phyloP scores from a whole-genome alignment of 306 rosid genomes.

The Quercus berberidifolia region DNA sequence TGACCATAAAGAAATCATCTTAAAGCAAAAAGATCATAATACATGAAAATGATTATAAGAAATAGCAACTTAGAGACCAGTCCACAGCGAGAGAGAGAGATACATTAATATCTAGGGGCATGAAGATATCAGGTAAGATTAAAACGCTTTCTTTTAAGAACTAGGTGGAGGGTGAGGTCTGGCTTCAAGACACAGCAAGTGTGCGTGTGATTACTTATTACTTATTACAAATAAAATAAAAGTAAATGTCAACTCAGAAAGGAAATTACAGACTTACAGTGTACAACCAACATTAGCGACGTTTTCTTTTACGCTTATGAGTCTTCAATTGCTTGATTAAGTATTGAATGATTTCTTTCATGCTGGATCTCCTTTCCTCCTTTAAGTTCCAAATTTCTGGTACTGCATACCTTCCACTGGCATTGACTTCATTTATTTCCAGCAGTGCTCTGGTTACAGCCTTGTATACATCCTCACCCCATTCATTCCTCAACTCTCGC shows the following conservation, averaged over 20 bases:
- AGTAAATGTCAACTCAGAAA: no score
- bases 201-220: no score
- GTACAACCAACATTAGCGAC: neutral
- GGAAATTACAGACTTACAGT: neutral
- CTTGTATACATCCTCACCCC: constrained; percentile 38
- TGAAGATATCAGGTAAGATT: no score
- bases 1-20: neutral
- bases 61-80: neutral
- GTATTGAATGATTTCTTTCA: constrained; percentile 36
- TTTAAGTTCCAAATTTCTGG: constrained; percentile 56
- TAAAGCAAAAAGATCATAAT: neutral
- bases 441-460: constrained; percentile 46
- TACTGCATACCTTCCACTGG: constrained; percentile 55
- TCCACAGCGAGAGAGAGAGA: neutral
- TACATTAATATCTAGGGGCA: no score
- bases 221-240: no score
- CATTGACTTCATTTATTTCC: constrained; percentile 60
- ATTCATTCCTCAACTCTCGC: constrained; percentile 32
- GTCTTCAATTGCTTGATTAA: constrained; percentile 24
- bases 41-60: neutral
- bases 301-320: constrained; percentile 28
- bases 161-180: no score
- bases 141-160: no score
- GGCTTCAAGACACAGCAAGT: no score
- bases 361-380: constrained; percentile 37